phyloP scores from a whole-genome alignment of 495 filamentous ascomycete genomes.

The Neurospora terricola region DNA sequence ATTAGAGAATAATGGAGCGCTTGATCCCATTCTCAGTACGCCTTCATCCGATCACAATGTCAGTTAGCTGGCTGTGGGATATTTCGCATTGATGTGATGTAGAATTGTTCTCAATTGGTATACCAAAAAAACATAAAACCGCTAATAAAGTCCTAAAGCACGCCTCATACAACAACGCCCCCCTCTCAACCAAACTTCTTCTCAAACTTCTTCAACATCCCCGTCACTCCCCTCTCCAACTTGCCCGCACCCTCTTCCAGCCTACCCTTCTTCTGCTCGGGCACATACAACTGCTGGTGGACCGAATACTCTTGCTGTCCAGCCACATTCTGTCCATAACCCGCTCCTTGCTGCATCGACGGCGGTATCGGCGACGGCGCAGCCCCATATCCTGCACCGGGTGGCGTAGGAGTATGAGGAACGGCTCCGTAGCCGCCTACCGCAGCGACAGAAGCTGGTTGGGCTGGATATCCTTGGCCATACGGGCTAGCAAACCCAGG shows the following conservation, averaged over 20 bases:
- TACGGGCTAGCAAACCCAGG: constrained; percentile 28
- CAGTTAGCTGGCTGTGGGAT: neutral
- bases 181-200: constrained; percentile 56
- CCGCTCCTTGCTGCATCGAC: constrained; percentile 36
- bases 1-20: neutral
- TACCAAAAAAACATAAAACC: neutral
- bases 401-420: constrained; percentile 23
- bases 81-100: neutral
- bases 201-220: constrained; percentile 82
- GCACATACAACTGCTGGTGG: constrained; percentile 69
- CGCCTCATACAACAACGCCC: neutral
- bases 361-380: constrained; percentile 19
- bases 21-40: neutral
- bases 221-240: constrained; percentile 68
- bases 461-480: constrained; percentile 27
- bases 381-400: constrained; percentile 5
- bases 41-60: neutral
- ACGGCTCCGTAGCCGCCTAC: constrained; percentile 17
- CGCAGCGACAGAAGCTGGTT: neutral
- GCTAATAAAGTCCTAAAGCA: neutral
- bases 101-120: neutral
- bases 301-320: constrained; percentile 46
- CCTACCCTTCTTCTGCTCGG: constrained; percentile 52
- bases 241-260: constrained; percentile 59
- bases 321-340: constrained; percentile 39